Conservation (phyloP, 2,329 filamentous ascomycete species). For the Pseudogymnoascus sp. region DNA sequence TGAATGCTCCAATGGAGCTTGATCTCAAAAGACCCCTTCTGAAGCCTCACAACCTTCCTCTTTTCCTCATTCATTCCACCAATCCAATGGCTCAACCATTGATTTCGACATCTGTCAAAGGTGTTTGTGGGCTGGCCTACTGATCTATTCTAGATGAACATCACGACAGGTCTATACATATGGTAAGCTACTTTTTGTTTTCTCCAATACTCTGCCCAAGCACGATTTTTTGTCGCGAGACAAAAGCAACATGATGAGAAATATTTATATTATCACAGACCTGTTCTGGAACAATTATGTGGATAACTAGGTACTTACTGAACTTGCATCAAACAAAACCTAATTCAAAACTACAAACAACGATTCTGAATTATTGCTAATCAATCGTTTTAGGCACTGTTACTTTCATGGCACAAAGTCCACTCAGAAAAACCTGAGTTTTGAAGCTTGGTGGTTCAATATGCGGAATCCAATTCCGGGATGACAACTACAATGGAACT, state of each 20-base stretch:
- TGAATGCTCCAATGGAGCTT: slow-evolving; percentile 48
- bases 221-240: neutral
- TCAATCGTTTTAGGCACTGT: slow-evolving; percentile 1
- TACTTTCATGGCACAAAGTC: neutral
- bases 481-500: neutral
- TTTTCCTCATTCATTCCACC: neutral
- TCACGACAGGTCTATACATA: neutral
- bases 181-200: slow-evolving; percentile 4
- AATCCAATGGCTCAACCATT: neutral
- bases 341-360: neutral
- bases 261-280: slow-evolving; percentile 11
- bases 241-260: slow-evolving; percentile 11
- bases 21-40: slow-evolving; percentile 56
- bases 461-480: neutral
- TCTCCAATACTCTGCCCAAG: neutral
- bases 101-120: neutral
- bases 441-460: neutral
- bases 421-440: neutral
- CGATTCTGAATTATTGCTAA: slow-evolving; percentile 5
- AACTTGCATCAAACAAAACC: slow-evolving; percentile 10
- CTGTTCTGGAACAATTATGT: slow-evolving; percentile 12
- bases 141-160: neutral
- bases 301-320: slow-evolving; percentile 11
- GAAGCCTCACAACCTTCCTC: slow-evolving; percentile 38
- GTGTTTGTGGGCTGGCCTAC: slow-evolving; percentile 3